These are phyloP conservation scores for Jackrogersella multiformis DNA, from an alignment of 495 filamentous ascomycete genomes.

Conservation along the genomic window DNA sequence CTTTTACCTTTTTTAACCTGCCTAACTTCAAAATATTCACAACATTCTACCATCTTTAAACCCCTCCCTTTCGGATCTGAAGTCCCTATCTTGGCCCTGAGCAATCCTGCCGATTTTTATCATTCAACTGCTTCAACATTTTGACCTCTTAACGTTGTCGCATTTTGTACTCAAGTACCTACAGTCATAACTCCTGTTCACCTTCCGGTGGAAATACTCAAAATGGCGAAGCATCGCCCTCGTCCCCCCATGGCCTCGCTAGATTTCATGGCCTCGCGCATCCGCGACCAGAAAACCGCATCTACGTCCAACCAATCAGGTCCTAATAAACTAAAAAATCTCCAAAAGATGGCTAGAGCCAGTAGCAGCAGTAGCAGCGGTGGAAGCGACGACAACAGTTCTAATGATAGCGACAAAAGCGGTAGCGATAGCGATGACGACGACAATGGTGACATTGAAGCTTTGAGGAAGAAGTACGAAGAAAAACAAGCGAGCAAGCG, in stretches of 20 bases:
- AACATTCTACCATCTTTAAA: neutral
- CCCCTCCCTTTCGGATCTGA: neutral
- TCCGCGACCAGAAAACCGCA: conserved; percentile 22
- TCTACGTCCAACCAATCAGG: conserved; percentile 8
- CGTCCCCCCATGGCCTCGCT: conserved; percentile 22
- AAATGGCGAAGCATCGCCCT: conserved; percentile 17
- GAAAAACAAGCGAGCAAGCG: conserved; percentile 37
- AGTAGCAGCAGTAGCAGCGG: conserved; percentile 40
- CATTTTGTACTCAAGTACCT: neutral
- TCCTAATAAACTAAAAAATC: conserved; percentile 25
- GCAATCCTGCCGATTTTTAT: neutral
- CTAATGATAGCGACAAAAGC: conserved; percentile 31
- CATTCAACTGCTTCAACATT: neutral
- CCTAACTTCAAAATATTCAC: neutral
- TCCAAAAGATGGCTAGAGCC: conserved; percentile 29
- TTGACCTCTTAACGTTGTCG: neutral
- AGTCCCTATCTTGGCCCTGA: neutral
- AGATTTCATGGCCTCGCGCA: conserved; percentile 7
- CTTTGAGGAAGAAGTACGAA: conserved; percentile 40
- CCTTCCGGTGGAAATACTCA: conserved; percentile 19
- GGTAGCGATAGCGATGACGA: conserved; percentile 45
- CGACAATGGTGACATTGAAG: conserved; percentile 44
- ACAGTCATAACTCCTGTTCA: neutral
- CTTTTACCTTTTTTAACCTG: neutral
- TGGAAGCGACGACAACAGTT: conserved; percentile 27